These are phyloP conservation scores for Samsoniella hepiali DNA, from an alignment of 2,329 filamentous ascomycete species.

Conservation along the genomic window DNA sequence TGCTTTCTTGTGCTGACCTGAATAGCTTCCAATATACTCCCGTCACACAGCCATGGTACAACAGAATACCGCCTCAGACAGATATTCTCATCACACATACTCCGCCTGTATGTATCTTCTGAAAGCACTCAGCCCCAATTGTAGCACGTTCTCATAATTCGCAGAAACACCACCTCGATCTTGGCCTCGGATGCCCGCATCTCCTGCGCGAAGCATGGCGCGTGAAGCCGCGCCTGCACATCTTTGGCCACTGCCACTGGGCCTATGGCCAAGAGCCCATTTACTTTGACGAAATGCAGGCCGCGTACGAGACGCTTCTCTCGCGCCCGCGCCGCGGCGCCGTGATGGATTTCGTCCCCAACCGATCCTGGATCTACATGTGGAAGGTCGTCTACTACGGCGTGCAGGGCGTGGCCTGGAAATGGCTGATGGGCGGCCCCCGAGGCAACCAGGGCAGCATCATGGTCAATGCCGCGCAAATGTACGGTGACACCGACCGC, in stretches of 20 bases:
- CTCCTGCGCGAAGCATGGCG: constrained; percentile 72
- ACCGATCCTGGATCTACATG: constrained; percentile 45
- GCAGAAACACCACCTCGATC: constrained; percentile 64
- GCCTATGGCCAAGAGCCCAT: constrained; percentile 67
- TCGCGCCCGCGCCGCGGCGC: constrained; percentile 40
- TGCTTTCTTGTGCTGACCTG: neutral
- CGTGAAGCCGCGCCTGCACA: constrained; percentile 69
- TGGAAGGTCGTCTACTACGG: constrained; percentile 44
- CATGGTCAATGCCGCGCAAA: constrained; percentile 57
- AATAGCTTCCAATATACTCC: constrained; percentile 68
- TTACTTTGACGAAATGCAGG: constrained; percentile 73
- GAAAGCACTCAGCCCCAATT: neutral
- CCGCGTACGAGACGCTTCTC: constrained; percentile 65
- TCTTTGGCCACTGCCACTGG: constrained; percentile 84
- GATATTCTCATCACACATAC: constrained; percentile 81
- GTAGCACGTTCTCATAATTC: neutral
- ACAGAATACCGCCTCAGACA: constrained; percentile 65
- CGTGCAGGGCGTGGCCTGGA: constrained; percentile 48
- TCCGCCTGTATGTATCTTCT: constrained; percentile 56
- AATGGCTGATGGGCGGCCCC: constrained; percentile 54
- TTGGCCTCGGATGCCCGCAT: constrained; percentile 66
- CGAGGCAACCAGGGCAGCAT: constrained; percentile 48
- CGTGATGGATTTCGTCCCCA: constrained; percentile 46
- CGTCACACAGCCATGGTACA: constrained; percentile 66
- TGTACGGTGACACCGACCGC: constrained; percentile 51